Conservation (phyloP, 257 asterid species). For the Nyctanthes arbortristis region DNA sequence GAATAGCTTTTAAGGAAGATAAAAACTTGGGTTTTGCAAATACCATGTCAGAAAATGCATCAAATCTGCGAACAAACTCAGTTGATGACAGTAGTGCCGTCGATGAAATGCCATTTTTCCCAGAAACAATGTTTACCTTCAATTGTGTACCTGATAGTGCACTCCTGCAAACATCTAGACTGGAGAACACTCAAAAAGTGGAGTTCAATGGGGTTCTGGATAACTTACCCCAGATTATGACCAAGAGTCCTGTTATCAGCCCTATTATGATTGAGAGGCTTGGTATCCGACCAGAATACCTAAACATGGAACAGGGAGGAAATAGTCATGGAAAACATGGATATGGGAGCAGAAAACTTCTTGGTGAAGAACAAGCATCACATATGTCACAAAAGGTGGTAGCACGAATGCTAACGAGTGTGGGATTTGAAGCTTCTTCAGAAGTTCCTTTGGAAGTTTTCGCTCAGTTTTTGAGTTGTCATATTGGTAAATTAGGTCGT, state of each 20-base stretch:
- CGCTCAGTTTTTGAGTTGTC: conserved; percentile 76
- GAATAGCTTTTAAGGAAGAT: conserved; percentile 58
- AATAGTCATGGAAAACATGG: conserved; percentile 62
- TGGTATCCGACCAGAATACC: conserved; percentile 87
- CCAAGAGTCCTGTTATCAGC: conserved; percentile 65
- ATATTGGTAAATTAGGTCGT: conserved; percentile 73
- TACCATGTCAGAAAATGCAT: conserved; percentile 39
- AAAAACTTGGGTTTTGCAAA: conserved; percentile 30
- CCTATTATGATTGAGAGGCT: conserved; percentile 98
- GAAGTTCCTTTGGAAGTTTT: conserved; percentile 71
- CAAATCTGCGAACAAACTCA: conserved; percentile 46
- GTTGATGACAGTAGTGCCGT: conserved; percentile 39
- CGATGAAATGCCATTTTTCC: conserved; percentile 72
- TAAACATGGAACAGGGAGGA: conserved; percentile 73
- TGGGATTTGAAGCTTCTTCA: conserved; percentile 86
- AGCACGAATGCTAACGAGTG: conserved; percentile 61
- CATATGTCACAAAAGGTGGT: conserved; percentile 73
- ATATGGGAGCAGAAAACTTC: conserved; percentile 53
- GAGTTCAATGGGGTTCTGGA: conserved; percentile 87
- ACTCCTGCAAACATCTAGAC: conserved; percentile 40
- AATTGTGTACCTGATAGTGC: conserved; percentile 94
- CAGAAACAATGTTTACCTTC: conserved; percentile 82
- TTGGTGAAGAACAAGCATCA: conserved; percentile 78
- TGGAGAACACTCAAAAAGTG: conserved; percentile 50
- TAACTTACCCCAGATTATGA: conserved; percentile 68